These are phyloP conservation scores for Microcos paniculata DNA, from an alignment of 345 rosid genomes.

Conservation along the genomic window DNA sequence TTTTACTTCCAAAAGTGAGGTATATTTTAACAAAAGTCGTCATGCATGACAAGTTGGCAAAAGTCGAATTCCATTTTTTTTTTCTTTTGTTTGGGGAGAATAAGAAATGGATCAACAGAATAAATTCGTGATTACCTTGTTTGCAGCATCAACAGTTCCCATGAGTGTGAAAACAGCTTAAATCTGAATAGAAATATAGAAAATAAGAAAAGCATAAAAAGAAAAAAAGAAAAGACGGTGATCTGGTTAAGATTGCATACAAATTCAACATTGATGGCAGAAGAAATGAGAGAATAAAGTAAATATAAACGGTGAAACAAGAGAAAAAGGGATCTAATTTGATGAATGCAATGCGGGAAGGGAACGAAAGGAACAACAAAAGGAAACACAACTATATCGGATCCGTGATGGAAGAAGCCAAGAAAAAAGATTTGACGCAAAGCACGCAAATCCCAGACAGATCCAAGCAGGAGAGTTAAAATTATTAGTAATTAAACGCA, in stretches of 20 bases:
- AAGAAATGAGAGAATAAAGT: background rate
- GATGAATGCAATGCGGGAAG: background rate
- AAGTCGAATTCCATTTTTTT: too few relatives aligned
- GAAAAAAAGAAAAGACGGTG: background rate
- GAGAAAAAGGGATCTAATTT: background rate
- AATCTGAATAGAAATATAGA: conserved; percentile 5
- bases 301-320: background rate
- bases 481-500: too few relatives aligned
- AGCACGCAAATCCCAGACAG: background rate
- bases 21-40: background rate
- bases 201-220: background rate
- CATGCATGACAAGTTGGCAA: background rate
- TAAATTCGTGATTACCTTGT: conserved; percentile 34
- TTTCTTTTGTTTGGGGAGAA: background rate
- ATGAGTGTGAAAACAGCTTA: conserved; percentile 30
- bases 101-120: background rate
- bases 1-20: background rate
- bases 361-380: background rate
- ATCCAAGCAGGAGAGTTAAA: background rate
- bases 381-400: too few relatives aligned
- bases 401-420: too few relatives aligned
- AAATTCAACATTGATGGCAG: too few relatives aligned
- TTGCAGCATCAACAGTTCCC: conserved; percentile 53
- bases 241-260: background rate
- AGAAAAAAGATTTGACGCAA: too few relatives aligned